These are phyloP conservation scores for Hanseniaspora sp. DNA, from an alignment of 1,139 yeast species.

Conservation along the genomic window DNA sequence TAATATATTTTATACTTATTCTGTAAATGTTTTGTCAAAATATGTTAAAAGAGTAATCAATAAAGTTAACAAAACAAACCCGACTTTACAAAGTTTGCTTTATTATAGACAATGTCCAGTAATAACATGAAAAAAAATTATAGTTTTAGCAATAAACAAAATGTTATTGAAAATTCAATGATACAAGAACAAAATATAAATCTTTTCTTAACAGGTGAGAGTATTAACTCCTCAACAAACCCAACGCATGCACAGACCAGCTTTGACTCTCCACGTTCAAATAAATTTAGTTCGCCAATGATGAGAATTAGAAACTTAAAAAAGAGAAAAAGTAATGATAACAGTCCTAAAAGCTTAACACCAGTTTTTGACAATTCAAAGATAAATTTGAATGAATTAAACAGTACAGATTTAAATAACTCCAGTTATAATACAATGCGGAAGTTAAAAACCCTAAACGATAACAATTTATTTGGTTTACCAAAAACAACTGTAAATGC, in stretches of 20 bases:
- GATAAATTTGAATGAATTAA: too few relatives aligned
- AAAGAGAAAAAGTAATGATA: neutral
- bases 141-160: neutral
- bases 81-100: too few relatives aligned
- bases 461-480: neutral
- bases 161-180: neutral
- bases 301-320: neutral
- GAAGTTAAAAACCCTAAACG: neutral
- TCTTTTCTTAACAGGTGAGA: neutral
- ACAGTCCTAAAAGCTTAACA: too few relatives aligned
- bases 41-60: too few relatives aligned
- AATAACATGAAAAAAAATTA: neutral
- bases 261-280: neutral
- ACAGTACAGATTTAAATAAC: too few relatives aligned
- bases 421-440: neutral
- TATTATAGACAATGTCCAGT: too few relatives aligned
- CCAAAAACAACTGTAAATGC: neutral
- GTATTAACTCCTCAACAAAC: neutral
- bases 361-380: too few relatives aligned
- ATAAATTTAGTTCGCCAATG: conserved; percentile 4
- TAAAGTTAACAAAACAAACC: too few relatives aligned
- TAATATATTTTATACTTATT: too few relatives aligned
- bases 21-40: too few relatives aligned
- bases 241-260: neutral
- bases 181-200: neutral